Evolutionary conservation across 345 rosid genomes (phyloP).

Genomic region (Pelargonium nanum): DNA sequence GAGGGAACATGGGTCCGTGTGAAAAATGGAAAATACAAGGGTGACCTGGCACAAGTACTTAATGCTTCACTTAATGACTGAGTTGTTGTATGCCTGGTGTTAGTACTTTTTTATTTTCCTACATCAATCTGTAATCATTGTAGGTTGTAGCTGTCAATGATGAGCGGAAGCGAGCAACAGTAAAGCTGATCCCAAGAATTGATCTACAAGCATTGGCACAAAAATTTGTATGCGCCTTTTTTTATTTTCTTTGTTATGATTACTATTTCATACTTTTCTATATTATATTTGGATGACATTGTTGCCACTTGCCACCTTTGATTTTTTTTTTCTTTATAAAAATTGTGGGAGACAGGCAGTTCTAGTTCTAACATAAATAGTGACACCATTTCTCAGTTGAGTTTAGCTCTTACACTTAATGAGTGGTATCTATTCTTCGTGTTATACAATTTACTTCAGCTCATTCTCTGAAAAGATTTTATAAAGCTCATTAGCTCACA

Average conservation of each 20-base stretch:
- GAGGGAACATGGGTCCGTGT: constrained; percentile 83
- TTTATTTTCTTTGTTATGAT: background rate
- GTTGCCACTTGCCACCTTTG: background rate
- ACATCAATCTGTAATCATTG: constrained; percentile 15
- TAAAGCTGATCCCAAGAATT: constrained; percentile 88
- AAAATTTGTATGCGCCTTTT: constrained; percentile 45
- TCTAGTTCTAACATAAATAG: no score
- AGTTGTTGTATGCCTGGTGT: constrained; percentile 3
- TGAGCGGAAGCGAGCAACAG: constrained; percentile 50
- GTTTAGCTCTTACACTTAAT: no score
- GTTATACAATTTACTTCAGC: no score
- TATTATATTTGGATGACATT: background rate
- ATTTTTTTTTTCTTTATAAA: background rate
- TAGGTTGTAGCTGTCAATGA: constrained; percentile 77
- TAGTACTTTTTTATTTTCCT: constrained; percentile 3
- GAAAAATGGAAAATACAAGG: constrained; percentile 86
- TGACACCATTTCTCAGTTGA: no score
- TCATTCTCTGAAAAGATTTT: no score
- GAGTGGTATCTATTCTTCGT: no score
- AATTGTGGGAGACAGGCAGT: no score
- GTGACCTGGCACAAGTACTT: constrained; percentile 78
- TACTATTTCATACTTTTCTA: background rate
- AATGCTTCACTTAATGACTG: background rate
- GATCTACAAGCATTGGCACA: constrained; percentile 68
- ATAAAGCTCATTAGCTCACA: background rate